Evolutionary conservation across 192 early-diverging fungal genomes (phyloP).

Genomic region (Chytriomyces sp.): DNA sequence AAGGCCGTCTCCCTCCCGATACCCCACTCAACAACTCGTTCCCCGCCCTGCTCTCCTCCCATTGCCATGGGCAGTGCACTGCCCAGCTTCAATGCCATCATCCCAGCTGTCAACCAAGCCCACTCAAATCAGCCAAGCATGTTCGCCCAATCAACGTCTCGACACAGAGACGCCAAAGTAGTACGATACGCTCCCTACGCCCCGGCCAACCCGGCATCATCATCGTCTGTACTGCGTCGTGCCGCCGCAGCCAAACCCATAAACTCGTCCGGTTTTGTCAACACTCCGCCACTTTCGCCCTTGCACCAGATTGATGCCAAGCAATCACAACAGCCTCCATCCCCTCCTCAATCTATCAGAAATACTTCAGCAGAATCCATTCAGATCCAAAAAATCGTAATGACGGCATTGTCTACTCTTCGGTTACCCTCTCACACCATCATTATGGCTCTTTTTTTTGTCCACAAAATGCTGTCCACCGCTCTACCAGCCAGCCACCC

Average conservation of each 20-base stretch:
- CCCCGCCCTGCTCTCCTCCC: constrained; percentile 7
- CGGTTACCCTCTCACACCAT: constrained; percentile 17
- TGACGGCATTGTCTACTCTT: constrained; percentile 15
- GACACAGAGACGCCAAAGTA: not conserved
- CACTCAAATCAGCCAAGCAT: not conserved
- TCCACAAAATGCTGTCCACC: constrained; percentile 5
- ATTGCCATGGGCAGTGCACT: not conserved
- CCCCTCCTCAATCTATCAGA: not conserved
- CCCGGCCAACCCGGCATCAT: not conserved
- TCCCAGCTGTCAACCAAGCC: not conserved
- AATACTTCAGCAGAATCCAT: not conserved
- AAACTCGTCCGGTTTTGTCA: not conserved
- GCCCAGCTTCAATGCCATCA: not conserved
- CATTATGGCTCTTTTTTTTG: constrained; percentile 19
- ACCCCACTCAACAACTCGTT: not conserved
- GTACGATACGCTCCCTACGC: not conserved
- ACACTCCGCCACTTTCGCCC: not conserved
- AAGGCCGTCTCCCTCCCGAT: not conserved
- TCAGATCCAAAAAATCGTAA: constrained; percentile 26
- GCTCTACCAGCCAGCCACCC: not conserved
- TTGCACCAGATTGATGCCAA: not conserved
- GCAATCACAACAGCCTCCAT: not conserved
- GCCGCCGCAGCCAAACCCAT: no score
- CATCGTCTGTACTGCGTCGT: not conserved
- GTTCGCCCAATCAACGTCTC: not conserved